Conservation (phyloP, 2,329 filamentous ascomycete genomes). For the Venturia oleaginea region DNA sequence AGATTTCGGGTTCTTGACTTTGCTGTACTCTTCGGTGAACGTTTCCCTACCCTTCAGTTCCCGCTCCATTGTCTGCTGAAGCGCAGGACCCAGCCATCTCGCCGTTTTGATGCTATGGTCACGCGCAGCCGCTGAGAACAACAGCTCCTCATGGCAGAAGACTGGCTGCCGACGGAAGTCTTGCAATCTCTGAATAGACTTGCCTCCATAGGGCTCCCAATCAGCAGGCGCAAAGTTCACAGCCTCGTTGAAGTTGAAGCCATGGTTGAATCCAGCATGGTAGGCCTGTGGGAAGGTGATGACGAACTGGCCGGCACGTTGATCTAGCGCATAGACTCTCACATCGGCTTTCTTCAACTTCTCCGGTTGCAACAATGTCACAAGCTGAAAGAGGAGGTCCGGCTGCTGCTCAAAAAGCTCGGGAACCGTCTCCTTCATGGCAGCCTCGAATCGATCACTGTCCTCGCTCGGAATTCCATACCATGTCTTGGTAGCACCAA, state of each 20-base stretch:
- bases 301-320: slow-evolving; percentile 90
- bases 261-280: slow-evolving; percentile 96
- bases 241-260: slow-evolving; percentile 96
- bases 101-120: slow-evolving; percentile 79
- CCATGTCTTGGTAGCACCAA: slow-evolving; percentile 97
- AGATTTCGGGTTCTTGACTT: slow-evolving; percentile 32
- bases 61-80: slow-evolving; percentile 67
- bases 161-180: slow-evolving; percentile 86
- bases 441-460: slow-evolving; percentile 86
- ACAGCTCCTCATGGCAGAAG: slow-evolving; percentile 91
- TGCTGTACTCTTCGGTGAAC: slow-evolving; percentile 59
- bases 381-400: slow-evolving; percentile 89
- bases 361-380: slow-evolving; percentile 90
- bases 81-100: slow-evolving; percentile 86
- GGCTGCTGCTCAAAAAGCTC: slow-evolving; percentile 96
- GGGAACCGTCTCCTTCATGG: slow-evolving; percentile 90
- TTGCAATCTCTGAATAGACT: slow-evolving; percentile 77
- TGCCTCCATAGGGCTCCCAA: slow-evolving; percentile 87
- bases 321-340: slow-evolving; percentile 87
- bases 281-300: slow-evolving; percentile 96
- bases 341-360: slow-evolving; percentile 90
- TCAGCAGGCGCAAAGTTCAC: slow-evolving; percentile 95
- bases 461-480: slow-evolving; percentile 94
- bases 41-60: slow-evolving; percentile 60
- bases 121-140: slow-evolving; percentile 75